Base-by-base conservation (phyloP, 371 early-diverging fungal species). In the Mucor plumbeus region DNA sequence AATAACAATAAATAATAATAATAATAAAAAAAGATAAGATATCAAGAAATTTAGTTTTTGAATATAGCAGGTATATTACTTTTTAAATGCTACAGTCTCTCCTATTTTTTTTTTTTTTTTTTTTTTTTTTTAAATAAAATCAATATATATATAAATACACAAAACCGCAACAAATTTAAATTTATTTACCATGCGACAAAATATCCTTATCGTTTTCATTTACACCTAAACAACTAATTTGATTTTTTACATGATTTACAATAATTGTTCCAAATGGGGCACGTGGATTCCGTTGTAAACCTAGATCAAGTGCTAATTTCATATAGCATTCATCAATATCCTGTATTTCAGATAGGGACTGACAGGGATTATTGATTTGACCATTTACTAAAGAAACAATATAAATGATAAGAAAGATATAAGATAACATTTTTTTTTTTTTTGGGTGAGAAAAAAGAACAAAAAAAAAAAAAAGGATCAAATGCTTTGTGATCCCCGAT, bases 71-170 rank as follows among this genome's bases (percentile, higher is more conserved):
- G 44, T 58, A 56, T 63, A 59, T 61, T 71, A 78, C 78, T 78
- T 78, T 73, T 70, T 69, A 48, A 78, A 78, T 21, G 75, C 75
- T n/a, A 70, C 70, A 10, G 75, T 67, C 39, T 78, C 78, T 10
- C 76, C 73, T 76, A 61, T 48, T 31, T 7, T n/a, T n/a, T n/a
- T n/a, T n/a, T n/a, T n/a, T n/a, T n/a, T n/a, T n/a, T n/a, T n/a
- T n/a, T n/a, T n/a, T n/a, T n/a, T n/a, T n/a, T n/a, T n/a, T n/a
- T n/a, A n/a, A n/a, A 59, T 41, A 26, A 6, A 33, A 31, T 34
- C 21, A 4, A n/a, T 33, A 41, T 31, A 59, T 38, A 56, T 57
- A 47, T 34, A 54, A 54, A 54, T 26, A 17, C 8, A 57, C 43
- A 60, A 50, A 50, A 34, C 15, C 6, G 17, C 15, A 15, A 31